Evolutionary conservation across 2,329 filamentous ascomycete species (phyloP).

Genomic region (Xylaria digitata): DNA sequence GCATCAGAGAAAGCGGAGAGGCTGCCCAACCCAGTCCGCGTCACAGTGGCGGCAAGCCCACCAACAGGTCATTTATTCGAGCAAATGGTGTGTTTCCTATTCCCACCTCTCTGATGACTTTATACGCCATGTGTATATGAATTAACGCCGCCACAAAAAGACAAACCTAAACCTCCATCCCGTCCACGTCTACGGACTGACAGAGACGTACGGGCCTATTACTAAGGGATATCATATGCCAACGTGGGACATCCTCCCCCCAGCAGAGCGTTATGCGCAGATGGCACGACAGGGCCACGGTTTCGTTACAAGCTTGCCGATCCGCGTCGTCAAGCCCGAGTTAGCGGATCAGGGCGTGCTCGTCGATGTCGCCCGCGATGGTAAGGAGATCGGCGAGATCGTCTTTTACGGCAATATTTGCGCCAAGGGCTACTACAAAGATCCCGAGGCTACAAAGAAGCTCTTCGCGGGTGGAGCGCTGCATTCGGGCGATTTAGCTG

Average conservation of each 20-base stretch:
- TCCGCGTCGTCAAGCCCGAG: conserved; percentile 80
- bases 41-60: conserved; percentile 92
- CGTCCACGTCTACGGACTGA: conserved; percentile 91
- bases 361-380: conserved; percentile 74
- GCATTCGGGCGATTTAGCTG: conserved; percentile 92
- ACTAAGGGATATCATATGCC: conserved; percentile 93
- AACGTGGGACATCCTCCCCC: conserved; percentile 79
- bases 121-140: not conserved
- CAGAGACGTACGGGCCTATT: conserved; percentile 93
- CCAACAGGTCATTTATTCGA: conserved; percentile 92
- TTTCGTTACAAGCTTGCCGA: conserved; percentile 83
- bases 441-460: conserved; percentile 84
- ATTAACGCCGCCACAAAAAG: conserved; percentile 20
- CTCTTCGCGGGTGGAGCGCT: conserved; percentile 87
- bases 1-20: conserved; percentile 78
- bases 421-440: conserved; percentile 90
- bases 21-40: conserved; percentile 77
- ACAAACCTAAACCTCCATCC: conserved; percentile 81
- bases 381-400: conserved; percentile 83
- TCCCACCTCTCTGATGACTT: not conserved
- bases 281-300: conserved; percentile 97
- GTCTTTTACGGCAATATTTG: conserved; percentile 94
- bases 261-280: conserved; percentile 81
- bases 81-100: conserved; percentile 74
- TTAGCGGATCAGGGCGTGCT: conserved; percentile 70